Conservation (phyloP, 2,329 filamentous ascomycete genomes). For the Colletotrichum plurivorum region DNA sequence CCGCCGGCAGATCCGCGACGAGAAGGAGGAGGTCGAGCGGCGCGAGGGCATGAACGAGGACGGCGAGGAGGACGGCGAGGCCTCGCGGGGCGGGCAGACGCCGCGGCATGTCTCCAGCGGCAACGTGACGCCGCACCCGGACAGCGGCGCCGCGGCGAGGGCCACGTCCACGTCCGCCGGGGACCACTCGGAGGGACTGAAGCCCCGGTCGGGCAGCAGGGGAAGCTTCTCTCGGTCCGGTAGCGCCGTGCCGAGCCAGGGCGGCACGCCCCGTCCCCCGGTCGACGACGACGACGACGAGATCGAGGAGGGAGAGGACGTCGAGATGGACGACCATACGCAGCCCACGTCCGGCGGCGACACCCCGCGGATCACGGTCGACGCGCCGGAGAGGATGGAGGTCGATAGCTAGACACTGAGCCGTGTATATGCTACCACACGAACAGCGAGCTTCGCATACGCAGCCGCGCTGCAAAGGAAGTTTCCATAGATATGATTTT, state of each 20-base stretch:
- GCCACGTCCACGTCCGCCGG: constrained; percentile 48
- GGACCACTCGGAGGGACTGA: constrained; percentile 49
- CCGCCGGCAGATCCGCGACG: constrained; percentile 88
- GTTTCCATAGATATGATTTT: constrained; percentile 13
- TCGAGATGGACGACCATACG: constrained; percentile 69
- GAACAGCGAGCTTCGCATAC: no score
- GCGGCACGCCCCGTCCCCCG: constrained; percentile 51
- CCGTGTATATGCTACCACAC: background rate
- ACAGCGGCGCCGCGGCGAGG: constrained; percentile 55
- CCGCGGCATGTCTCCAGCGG: constrained; percentile 65
- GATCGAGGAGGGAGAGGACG: constrained; percentile 66
- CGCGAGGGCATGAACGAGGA: constrained; percentile 85
- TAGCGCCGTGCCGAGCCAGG: constrained; percentile 56
- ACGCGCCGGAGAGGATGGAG: constrained; percentile 75
- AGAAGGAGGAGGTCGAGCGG: constrained; percentile 94
- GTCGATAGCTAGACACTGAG: constrained; percentile 54
- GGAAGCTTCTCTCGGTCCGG: constrained; percentile 50
- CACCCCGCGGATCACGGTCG: constrained; percentile 64
- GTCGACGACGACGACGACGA: constrained; percentile 51
- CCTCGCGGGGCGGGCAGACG: constrained; percentile 61
- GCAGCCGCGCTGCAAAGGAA: background rate
- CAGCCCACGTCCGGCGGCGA: constrained; percentile 56
- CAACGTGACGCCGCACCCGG: constrained; percentile 65
- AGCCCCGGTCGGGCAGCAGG: constrained; percentile 32
- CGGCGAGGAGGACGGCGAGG: constrained; percentile 71